Evolutionary conservation across 164 flowering plant genomes (phyloP), one percentile per base, ranked within the genome.

Genomic region (Taxillus chinensis): DNA sequence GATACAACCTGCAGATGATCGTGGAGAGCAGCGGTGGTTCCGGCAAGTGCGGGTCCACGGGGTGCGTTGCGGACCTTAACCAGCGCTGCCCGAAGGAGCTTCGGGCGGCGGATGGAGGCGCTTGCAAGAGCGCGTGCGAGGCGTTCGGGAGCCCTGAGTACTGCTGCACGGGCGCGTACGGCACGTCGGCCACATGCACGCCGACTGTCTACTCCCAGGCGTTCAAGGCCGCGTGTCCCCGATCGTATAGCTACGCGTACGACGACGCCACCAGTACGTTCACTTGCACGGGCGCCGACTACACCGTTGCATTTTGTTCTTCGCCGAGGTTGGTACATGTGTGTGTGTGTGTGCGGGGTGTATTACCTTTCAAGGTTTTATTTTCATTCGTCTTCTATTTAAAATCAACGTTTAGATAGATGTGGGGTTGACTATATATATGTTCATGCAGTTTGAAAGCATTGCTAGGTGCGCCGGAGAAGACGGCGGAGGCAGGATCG

Each of bases 241-340:
- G 59, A 54, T 76, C 82, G 5, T 80, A 80, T 45, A 80, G 84
- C 67, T 80, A 78, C 55, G 83, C 83, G 3, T 80, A 71, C 45
- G 83, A 80, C 45, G 83, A 80, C 59, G 77, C 79, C 57, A 74
- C 78, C 2, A 80, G 84, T 56, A 80, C 84, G n/a, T 80, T 80
- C 41, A 80, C 84, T 0, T 80, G 84, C n/a, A 46, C 63, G 0
- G 84, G 74, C 0, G 82, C 78, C 3, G 82, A 76, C 59, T 80
- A 80, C 42, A 69, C 77, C 60, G 64, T 80, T 61, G 74, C 82
- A 5, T 80, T 80, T 57, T 80, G 84, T 53, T 61, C 59, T 8
- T 52, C 49, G 7, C 73, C 80, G 8, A 76, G 77, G 84, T 78
- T 67, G 27, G 27, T 27, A 27, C 27, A 27, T 27, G 27, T 27